Percentiles rank a stretch among this genome's conserved stretches.
phyloP scores from a whole-genome alignment of 2,329 filamentous ascomycete genomes.

The Didymella lethalis region DNA sequence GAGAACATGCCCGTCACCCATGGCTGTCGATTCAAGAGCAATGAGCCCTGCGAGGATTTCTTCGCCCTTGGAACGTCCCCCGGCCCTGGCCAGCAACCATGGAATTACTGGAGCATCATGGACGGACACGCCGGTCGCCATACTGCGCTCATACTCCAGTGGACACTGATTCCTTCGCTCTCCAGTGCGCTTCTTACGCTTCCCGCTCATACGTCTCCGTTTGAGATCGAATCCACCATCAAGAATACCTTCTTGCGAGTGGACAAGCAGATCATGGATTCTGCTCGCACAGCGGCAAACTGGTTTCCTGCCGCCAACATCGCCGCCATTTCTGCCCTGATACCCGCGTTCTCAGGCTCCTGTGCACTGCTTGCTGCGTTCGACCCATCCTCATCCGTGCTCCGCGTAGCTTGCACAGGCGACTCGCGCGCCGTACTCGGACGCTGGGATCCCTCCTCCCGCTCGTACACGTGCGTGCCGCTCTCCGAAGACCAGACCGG shows the following conservation, averaged over 20 bases:
- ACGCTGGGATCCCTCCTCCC: slow-evolving; percentile 52
- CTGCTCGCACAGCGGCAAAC: slow-evolving; percentile 49
- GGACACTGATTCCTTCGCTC: slow-evolving; percentile 55
- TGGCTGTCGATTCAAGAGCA: slow-evolving; percentile 41
- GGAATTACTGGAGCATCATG: slow-evolving; percentile 56
- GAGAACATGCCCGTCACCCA: slow-evolving; percentile 45
- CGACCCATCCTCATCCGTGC: slow-evolving; percentile 60
- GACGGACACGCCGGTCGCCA: slow-evolving; percentile 61
- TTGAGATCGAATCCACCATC: slow-evolving; percentile 63
- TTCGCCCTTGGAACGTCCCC: slow-evolving; percentile 40
- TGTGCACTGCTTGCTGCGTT: slow-evolving; percentile 71
- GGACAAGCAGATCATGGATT: slow-evolving; percentile 63
- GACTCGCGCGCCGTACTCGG: slow-evolving; percentile 74
- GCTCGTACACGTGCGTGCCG: slow-evolving; percentile 61
- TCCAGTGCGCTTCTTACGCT: slow-evolving; percentile 49
- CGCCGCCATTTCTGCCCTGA: slow-evolving; percentile 41
- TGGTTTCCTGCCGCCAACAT: slow-evolving; percentile 49
- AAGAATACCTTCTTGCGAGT: slow-evolving; percentile 65
- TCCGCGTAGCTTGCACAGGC: slow-evolving; percentile 71
- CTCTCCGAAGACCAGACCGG: slow-evolving; percentile 73
- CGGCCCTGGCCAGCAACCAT: slow-evolving; percentile 38
- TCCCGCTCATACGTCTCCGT: slow-evolving; percentile 48
- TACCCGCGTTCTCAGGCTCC: slow-evolving; percentile 61
- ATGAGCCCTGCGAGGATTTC: slow-evolving; percentile 46
- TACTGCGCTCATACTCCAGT: slow-evolving; percentile 53